Evolutionary conservation across 2,329 filamentous ascomycete species (phyloP).

Genomic region (Aspergillus pseudotamarii): DNA sequence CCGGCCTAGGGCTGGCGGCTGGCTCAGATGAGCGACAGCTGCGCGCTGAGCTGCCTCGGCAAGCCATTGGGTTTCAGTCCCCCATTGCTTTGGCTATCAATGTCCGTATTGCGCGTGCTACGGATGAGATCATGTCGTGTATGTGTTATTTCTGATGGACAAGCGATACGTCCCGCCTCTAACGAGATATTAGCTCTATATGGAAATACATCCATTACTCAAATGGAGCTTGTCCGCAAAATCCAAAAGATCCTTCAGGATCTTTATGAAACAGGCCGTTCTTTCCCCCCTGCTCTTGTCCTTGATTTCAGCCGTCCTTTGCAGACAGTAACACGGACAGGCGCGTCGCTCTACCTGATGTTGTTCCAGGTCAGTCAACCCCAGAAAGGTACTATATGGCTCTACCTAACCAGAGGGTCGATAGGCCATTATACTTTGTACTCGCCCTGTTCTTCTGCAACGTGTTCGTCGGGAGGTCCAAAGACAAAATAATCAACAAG

Average conservation of each 20-base stretch:
- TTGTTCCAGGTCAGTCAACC: constrained; percentile 20
- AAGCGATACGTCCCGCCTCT: background rate
- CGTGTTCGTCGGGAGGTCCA: constrained; percentile 20
- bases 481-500: constrained; percentile 11
- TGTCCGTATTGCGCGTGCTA: constrained; percentile 24
- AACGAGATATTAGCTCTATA: constrained; percentile 16
- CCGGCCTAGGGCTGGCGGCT: constrained; percentile 22
- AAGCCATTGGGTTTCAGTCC: constrained; percentile 21
- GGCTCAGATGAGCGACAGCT: constrained; percentile 25
- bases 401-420: background rate
- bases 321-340: constrained; percentile 21
- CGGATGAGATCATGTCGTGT: constrained; percentile 27
- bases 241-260: constrained; percentile 22
- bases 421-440: constrained; percentile 26
- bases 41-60: constrained; percentile 16
- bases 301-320: constrained; percentile 23
- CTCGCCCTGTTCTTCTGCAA: constrained; percentile 22
- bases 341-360: constrained; percentile 26
- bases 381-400: background rate
- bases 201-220: constrained; percentile 23
- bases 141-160: background rate
- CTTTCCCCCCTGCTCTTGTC: constrained; percentile 17
- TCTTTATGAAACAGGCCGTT: constrained; percentile 18
- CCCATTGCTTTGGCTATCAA: constrained; percentile 23
- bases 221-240: constrained; percentile 21